Conservation (phyloP, 2,329 filamentous ascomycete species). For the Exophiala mesophila region DNA sequence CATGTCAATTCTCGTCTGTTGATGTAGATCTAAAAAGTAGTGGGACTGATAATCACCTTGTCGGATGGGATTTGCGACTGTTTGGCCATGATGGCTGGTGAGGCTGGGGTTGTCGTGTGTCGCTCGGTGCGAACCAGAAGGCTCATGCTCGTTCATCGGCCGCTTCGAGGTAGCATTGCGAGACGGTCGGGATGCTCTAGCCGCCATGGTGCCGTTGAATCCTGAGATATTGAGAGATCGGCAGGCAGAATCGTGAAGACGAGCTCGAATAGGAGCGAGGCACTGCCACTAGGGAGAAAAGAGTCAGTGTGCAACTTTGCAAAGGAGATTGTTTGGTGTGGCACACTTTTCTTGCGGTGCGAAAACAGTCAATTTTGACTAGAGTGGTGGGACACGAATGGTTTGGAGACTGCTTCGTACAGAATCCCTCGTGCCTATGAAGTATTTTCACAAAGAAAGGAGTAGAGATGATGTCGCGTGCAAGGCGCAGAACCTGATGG, state of each 20-base stretch:
- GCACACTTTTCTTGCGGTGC: slow-evolving; percentile 17
- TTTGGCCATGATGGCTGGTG: neutral
- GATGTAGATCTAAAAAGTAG: slow-evolving; percentile 5
- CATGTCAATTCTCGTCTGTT: slow-evolving; percentile 20
- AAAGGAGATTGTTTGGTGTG: slow-evolving; percentile 3
- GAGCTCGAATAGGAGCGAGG: slow-evolving; percentile 5
- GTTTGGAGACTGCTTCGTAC: no score
- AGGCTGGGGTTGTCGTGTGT: no score
- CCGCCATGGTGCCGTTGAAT: neutral
- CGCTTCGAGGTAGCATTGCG: no score
- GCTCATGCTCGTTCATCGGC: no score
- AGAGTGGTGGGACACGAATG: no score
- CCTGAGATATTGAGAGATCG: no score
- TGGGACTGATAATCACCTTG: slow-evolving; percentile 26
- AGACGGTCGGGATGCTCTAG: neutral
- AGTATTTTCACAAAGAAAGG: no score
- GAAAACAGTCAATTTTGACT: neutral
- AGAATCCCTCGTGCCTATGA: no score
- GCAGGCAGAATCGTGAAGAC: neutral
- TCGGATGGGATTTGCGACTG: slow-evolving; percentile 1
- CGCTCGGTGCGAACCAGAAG: no score
- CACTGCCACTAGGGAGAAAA: neutral
- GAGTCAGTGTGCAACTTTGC: neutral
- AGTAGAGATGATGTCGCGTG: no score
- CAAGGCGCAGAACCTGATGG: no score